These are phyloP conservation scores for Salix udensis DNA, from an alignment of 345 rosid genomes.

Conservation along the genomic window DNA sequence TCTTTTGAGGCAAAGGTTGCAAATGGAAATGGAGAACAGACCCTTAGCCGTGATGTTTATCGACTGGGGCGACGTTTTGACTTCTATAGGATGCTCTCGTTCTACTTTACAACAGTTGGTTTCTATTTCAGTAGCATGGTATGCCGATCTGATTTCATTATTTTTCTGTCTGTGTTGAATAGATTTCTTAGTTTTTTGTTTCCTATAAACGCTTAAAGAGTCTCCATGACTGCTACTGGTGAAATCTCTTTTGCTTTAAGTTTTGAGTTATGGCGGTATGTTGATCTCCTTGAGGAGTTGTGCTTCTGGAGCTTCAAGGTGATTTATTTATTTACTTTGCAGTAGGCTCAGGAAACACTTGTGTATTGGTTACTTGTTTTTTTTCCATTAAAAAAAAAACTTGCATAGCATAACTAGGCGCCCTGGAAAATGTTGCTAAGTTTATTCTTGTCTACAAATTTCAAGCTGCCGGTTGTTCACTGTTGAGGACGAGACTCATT, in stretches of 20 bases:
- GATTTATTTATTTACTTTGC: background rate
- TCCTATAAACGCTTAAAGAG: background rate
- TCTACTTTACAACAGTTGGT: conserved; percentile 94
- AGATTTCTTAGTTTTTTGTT: background rate
- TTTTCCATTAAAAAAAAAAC: background rate
- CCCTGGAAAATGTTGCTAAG: background rate
- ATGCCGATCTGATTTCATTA: conserved; percentile 18
- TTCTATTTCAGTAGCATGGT: conserved; percentile 98
- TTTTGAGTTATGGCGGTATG: background rate
- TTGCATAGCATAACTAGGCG: background rate
- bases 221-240: background rate
- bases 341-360: no score
- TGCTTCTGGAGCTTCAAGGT: background rate
- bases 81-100: conserved; percentile 97
- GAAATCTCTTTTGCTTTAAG: background rate
- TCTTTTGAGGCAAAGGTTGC: conserved; percentile 93
- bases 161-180: background rate
- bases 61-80: conserved; percentile 87
- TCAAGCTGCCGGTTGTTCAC: background rate
- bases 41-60: conserved; percentile 93
- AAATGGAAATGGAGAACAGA: conserved; percentile 96
- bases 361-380: background rate
- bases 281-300: background rate
- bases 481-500: background rate
- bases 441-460: background rate